Conservation (phyloP, 176 grass and related monocot genomes). For the Carex kokanica region DNA sequence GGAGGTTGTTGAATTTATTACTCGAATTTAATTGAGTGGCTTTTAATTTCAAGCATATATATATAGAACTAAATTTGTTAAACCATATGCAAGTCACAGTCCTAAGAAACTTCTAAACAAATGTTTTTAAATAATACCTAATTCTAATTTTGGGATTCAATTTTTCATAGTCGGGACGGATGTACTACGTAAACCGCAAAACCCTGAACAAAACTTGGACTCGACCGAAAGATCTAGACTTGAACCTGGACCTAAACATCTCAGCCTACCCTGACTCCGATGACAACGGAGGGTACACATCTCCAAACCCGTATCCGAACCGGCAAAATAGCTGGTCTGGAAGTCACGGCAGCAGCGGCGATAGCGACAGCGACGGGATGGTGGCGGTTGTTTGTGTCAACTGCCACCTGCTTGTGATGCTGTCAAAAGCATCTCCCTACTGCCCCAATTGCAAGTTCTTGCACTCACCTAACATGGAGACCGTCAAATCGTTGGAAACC, state of each 20-base stretch:
- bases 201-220: constrained; percentile 36
- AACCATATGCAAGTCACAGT: neutral
- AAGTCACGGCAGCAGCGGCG: constrained; percentile 9
- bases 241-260: constrained; percentile 39
- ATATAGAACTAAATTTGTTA: neutral
- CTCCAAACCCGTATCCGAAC: neutral
- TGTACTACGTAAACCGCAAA: constrained; percentile 41
- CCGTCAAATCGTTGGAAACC: constrained; percentile 56
- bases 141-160: constrained; percentile 9
- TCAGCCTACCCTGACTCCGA: constrained; percentile 28
- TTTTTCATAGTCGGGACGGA: constrained; percentile 29
- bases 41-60: neutral
- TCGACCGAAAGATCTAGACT: constrained; percentile 30
- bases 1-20: constrained; percentile 12
- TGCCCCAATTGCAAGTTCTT: constrained; percentile 96
- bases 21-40: neutral
- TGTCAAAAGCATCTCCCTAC: constrained; percentile 60
- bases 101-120: neutral
- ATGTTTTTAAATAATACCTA: neutral
- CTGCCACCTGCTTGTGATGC: constrained; percentile 92
- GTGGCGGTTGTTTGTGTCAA: constrained; percentile 71
- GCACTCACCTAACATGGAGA: constrained; percentile 43
- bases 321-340: constrained; percentile 22
- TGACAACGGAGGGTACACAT: constrained; percentile 13
- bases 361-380: constrained; percentile 35